A percentile compares a stretch with the other conserved stretches of the same genome.
phyloP scores from a whole-genome alignment of 2,329 filamentous ascomycete species.

The Hypocreales sp. region DNA sequence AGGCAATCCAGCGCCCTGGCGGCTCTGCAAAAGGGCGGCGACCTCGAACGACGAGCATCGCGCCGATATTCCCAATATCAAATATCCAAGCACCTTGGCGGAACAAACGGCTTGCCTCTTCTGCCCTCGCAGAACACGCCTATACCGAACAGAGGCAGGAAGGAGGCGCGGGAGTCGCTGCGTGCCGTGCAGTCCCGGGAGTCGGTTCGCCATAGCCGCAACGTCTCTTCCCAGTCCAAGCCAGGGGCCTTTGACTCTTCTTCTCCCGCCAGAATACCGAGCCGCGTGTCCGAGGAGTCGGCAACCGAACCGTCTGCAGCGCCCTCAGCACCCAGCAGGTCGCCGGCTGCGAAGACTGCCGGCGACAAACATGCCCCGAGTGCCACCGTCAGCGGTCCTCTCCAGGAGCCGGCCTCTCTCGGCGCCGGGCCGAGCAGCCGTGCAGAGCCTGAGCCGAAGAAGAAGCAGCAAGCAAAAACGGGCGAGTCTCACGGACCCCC shows the following conservation, averaged over 20 bases:
- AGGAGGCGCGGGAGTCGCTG: constrained; percentile 71
- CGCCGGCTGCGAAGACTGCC: constrained; percentile 37
- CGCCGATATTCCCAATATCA: constrained; percentile 92
- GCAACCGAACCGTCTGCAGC: constrained; percentile 9
- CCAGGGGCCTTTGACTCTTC: constrained; percentile 31
- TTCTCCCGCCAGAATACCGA: constrained; percentile 44
- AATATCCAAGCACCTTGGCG: constrained; percentile 83
- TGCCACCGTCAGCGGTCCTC: constrained; percentile 43
- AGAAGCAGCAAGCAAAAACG: constrained; percentile 8
- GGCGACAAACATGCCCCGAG: constrained; percentile 47
- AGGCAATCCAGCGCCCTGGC: constrained; percentile 82
- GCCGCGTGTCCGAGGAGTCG: constrained; percentile 48
- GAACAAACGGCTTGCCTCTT: constrained; percentile 70
- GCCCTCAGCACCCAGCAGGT: constrained; percentile 3
- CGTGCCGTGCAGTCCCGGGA: constrained; percentile 45
- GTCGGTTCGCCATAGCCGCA: constrained; percentile 32
- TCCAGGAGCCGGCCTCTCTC: constrained; percentile 34
- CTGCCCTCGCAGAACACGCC: constrained; percentile 72
- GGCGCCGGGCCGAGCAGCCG: too few species aligned
- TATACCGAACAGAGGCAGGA: constrained; percentile 68
- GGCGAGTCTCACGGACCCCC: constrained; percentile 7
- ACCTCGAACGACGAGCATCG: constrained; percentile 83
- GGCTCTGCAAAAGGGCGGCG: constrained; percentile 79
- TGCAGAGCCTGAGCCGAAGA: constrained; percentile 4
- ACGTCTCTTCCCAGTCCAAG: constrained; percentile 28